These are phyloP conservation scores for Coemansia sp. DNA, from an alignment of 192 early-diverging fungal genomes.

Conservation along the genomic window DNA sequence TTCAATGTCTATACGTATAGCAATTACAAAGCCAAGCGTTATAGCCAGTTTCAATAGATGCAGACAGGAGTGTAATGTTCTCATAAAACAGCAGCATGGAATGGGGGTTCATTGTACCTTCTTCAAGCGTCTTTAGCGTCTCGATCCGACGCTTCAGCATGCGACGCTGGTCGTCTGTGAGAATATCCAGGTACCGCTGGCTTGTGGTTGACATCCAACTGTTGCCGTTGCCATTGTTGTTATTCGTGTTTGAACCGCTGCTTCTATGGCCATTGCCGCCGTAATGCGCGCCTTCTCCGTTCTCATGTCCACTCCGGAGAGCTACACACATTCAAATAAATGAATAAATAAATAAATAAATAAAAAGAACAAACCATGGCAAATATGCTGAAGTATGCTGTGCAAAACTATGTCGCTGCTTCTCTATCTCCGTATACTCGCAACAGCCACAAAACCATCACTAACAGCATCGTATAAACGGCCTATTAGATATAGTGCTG, in stretches of 20 bases:
- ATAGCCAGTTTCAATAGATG: too few relatives aligned
- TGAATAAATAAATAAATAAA: background rate
- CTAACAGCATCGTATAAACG: too few relatives aligned
- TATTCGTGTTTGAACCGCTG: constrained; percentile 3
- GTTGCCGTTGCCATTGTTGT: constrained; percentile 2
- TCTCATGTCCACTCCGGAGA: constrained; percentile 27
- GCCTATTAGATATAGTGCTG: too few relatives aligned
- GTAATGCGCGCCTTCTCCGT: constrained; percentile 6
- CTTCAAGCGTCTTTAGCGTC: constrained; percentile 31
- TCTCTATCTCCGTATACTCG: too few relatives aligned
- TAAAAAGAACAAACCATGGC: background rate
- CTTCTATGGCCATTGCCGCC: constrained; percentile 10
- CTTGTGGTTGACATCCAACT: constrained; percentile 2
- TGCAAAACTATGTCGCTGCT: background rate
- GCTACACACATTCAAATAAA: constrained; percentile 10
- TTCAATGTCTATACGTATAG: constrained; percentile 30
- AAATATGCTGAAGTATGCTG: background rate
- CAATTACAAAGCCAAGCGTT: too few relatives aligned
- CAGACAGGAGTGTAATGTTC: background rate
- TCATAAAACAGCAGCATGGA: too few relatives aligned
- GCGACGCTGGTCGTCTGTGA: constrained; percentile 48
- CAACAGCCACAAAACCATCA: too few relatives aligned
- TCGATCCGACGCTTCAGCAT: constrained; percentile 46
- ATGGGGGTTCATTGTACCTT: too few relatives aligned
- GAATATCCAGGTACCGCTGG: constrained; percentile 23